Percentiles rank a stretch among this genome's conserved stretches.
These are phyloP conservation scores for Durotheca rogersii DNA, from an alignment of 495 filamentous ascomycete genomes.

Conservation along the genomic window DNA sequence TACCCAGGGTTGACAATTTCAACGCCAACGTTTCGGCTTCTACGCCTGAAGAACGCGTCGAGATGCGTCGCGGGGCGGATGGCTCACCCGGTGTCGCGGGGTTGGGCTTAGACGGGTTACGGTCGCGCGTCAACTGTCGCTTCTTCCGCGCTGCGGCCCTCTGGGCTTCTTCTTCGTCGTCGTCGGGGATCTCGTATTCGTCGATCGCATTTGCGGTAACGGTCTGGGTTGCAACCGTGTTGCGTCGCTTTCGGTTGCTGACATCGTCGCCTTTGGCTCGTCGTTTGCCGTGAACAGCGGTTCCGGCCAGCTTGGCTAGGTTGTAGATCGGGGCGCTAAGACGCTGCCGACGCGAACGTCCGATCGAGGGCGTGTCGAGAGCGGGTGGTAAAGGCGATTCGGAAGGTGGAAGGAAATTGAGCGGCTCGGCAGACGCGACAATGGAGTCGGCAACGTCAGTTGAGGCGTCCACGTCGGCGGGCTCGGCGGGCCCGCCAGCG, in stretches of 20 bases:
- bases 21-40: conserved; percentile 47
- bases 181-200: conserved; percentile 8
- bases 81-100: conserved; percentile 37
- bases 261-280: conserved; percentile 42
- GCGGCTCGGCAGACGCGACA: conserved; percentile 32
- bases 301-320: conserved; percentile 52
- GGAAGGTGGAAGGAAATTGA: neutral
- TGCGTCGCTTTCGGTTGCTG: conserved; percentile 39
- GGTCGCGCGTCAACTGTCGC: conserved; percentile 5
- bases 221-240: conserved; percentile 44
- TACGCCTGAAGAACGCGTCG: conserved; percentile 47
- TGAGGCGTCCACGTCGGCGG: conserved; percentile 26
- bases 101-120: conserved; percentile 36
- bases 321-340: conserved; percentile 56
- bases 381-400: conserved; percentile 2
- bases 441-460: conserved; percentile 41
- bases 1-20: conserved; percentile 48
- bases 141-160: conserved; percentile 39
- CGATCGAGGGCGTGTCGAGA: conserved; percentile 21
- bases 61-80: conserved; percentile 37
- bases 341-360: conserved; percentile 49
- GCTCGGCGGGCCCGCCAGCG: conserved; percentile 19
- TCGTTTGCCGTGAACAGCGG: conserved; percentile 45
- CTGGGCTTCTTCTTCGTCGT: conserved; percentile 33
- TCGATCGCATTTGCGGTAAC: conserved; percentile 20